phyloP scores from a whole-genome alignment of 2,329 filamentous ascomycete genomes.

The Diplodia mutila region DNA sequence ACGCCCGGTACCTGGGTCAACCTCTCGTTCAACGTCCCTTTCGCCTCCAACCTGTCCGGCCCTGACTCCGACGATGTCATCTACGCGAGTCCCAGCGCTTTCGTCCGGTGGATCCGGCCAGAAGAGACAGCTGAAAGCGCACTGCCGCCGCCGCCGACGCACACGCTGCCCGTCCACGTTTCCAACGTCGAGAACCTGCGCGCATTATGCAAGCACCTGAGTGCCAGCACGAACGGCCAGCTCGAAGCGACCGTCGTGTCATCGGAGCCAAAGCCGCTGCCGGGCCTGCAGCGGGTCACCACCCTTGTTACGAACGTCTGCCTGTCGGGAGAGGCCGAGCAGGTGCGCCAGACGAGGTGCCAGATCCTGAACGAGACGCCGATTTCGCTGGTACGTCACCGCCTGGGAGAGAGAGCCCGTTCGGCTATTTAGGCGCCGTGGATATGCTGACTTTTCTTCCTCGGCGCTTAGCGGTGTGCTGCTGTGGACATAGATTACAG shows the following conservation, averaged over 20 bases:
- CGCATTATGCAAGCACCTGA: conserved; percentile 80
- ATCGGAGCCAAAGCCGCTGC: conserved; percentile 69
- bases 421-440: conserved; percentile 31
- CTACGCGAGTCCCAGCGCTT: conserved; percentile 84
- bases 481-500: conserved; percentile 92
- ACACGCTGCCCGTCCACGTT: conserved; percentile 89
- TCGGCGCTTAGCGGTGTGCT: conserved; percentile 72
- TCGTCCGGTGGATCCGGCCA: conserved; percentile 91
- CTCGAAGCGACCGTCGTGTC: conserved; percentile 84
- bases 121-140: conserved; percentile 78
- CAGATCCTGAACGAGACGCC: conserved; percentile 90
- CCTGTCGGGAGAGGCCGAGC: conserved; percentile 82
- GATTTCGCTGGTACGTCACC: conserved; percentile 72
- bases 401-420: background rate
- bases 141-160: conserved; percentile 65
- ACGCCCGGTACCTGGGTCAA: conserved; percentile 79
- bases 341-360: conserved; percentile 87
- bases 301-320: conserved; percentile 78
- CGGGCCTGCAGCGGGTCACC: conserved; percentile 55
- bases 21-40: conserved; percentile 96
- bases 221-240: conserved; percentile 64
- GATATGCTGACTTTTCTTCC: conserved; percentile 30
- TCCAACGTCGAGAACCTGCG: conserved; percentile 81
- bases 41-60: conserved; percentile 87
- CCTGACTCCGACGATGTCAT: conserved; percentile 94